These are phyloP conservation scores for Camillea tinctor DNA, from an alignment of 2,329 filamentous ascomycete genomes.

Conservation along the genomic window DNA sequence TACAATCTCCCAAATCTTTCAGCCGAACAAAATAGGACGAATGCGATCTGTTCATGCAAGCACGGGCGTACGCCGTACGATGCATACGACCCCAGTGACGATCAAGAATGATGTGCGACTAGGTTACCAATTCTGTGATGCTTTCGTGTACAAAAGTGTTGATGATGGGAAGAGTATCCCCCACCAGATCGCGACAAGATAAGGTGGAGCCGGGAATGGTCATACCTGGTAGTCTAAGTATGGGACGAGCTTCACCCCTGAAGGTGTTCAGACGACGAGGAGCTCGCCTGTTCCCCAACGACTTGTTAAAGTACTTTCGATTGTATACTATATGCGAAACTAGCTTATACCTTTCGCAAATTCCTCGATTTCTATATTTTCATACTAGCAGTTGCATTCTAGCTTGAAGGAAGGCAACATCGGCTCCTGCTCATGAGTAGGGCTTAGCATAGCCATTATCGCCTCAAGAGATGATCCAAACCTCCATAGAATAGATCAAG, in stretches of 20 bases:
- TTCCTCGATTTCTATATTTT: background rate
- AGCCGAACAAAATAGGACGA: slow-evolving; percentile 29
- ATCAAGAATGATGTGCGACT: slow-evolving; percentile 1
- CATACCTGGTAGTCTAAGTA: background rate
- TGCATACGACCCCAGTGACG: background rate
- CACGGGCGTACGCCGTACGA: slow-evolving; percentile 9
- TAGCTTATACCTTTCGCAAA: background rate
- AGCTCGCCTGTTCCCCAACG: background rate
- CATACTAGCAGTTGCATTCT: background rate
- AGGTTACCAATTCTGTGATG: slow-evolving; percentile 3
- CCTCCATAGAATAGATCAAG: no score
- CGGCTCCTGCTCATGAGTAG: no score
- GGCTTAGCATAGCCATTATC: no score
- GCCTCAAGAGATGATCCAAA: no score
- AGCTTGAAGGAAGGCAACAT: background rate
- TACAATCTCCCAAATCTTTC: slow-evolving; percentile 14
- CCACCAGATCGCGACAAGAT: background rate
- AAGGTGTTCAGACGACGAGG: background rate
- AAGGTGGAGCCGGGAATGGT: no score
- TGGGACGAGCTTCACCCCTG: background rate
- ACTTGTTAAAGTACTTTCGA: background rate
- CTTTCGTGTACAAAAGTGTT: background rate
- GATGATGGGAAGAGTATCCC: background rate
- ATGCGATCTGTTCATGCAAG: slow-evolving; percentile 26
- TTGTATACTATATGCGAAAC: background rate